These are phyloP conservation scores for Melaleuca alternifolia DNA, from an alignment of 345 rosid species.

Conservation along the genomic window DNA sequence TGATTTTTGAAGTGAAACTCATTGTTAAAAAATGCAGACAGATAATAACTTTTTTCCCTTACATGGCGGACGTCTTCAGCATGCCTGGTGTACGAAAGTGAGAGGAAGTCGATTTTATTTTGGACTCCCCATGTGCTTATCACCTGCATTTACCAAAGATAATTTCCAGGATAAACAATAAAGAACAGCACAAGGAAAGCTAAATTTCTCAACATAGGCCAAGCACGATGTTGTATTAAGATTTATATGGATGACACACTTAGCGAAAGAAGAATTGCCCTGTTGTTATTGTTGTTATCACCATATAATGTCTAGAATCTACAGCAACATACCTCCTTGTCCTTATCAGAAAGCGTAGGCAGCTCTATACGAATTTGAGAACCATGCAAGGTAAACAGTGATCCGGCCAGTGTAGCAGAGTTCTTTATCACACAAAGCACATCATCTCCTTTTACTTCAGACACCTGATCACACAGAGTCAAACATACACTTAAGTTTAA, in stretches of 20 bases:
- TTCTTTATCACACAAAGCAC: slow-evolving; percentile 84
- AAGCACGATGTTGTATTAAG: background rate
- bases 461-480: slow-evolving; percentile 41
- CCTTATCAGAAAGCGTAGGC: slow-evolving; percentile 84
- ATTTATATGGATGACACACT: background rate
- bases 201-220: background rate
- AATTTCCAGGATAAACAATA: background rate
- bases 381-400: slow-evolving; percentile 76
- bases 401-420: slow-evolving; percentile 78
- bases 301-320: background rate
- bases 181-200: background rate
- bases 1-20: background rate
- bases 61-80: slow-evolving; percentile 98
- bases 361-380: slow-evolving; percentile 82
- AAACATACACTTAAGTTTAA: background rate
- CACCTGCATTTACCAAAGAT: slow-evolving; percentile 34
- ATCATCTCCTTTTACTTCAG: slow-evolving; percentile 72
- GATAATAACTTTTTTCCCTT: background rate
- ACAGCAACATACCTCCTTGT: slow-evolving; percentile 59
- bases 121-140: slow-evolving; percentile 89
- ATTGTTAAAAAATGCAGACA: background rate
- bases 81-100: slow-evolving; percentile 85
- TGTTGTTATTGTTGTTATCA: background rate
- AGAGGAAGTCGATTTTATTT: slow-evolving; percentile 93
- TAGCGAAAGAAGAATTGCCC: background rate